phyloP scores from a whole-genome alignment of 2,329 filamentous ascomycete species.

The Cercospora zeina region DNA sequence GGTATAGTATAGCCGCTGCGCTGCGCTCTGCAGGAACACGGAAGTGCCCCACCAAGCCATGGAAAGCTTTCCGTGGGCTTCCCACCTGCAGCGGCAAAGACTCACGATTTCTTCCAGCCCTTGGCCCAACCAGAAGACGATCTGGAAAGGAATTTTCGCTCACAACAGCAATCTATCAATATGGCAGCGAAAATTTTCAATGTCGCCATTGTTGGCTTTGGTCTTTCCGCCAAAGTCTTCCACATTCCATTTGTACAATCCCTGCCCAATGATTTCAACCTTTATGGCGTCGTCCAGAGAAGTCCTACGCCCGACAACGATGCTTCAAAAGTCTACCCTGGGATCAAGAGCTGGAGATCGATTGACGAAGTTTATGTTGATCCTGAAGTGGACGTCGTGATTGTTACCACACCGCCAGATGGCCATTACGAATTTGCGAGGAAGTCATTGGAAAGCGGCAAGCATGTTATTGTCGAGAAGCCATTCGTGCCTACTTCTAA shows the following conservation, averaged over 20 bases:
- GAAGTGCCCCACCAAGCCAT: slow-evolving; percentile 28
- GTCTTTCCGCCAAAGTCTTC: slow-evolving; percentile 72
- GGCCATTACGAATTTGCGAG: slow-evolving; percentile 68
- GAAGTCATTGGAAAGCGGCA: slow-evolving; percentile 65
- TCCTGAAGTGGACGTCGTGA: slow-evolving; percentile 64
- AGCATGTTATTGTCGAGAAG: slow-evolving; percentile 81
- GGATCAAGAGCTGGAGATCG: slow-evolving; percentile 63
- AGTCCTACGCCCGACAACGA: slow-evolving; percentile 64
- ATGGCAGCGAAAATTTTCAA: slow-evolving; percentile 48
- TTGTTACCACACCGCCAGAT: slow-evolving; percentile 70
- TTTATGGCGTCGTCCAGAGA: slow-evolving; percentile 76
- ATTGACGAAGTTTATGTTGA: slow-evolving; percentile 66
- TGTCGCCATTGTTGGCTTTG: slow-evolving; percentile 61
- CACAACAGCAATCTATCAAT: slow-evolving; percentile 1
- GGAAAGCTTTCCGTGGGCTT: slow-evolving; percentile 4
- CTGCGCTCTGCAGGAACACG: slow-evolving; percentile 26
- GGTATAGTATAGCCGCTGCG: too few species aligned
- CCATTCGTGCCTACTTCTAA: slow-evolving; percentile 72
- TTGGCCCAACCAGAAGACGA: slow-evolving; percentile 11
- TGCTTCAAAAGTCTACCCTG: slow-evolving; percentile 67
- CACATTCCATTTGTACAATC: slow-evolving; percentile 76
- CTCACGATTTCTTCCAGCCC: slow-evolving; percentile 12
- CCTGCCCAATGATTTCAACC: slow-evolving; percentile 60
- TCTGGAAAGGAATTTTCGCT: background rate
- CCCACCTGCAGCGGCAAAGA: slow-evolving; percentile 21